Conservation (phyloP, 2,329 filamentous ascomycete species). For the Ceratocystis cubensis region DNA sequence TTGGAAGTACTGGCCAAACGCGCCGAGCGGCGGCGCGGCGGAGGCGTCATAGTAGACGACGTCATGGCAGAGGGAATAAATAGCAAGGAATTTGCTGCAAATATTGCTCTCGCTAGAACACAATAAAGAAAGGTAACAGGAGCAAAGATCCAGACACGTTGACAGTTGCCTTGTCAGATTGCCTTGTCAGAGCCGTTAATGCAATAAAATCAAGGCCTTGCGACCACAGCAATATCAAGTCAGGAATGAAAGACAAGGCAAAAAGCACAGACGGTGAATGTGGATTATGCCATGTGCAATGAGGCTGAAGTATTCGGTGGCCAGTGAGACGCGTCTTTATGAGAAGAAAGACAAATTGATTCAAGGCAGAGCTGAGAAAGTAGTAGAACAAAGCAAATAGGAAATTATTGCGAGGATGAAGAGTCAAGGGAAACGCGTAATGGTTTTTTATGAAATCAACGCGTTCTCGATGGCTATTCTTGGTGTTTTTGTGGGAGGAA, state of each 20-base stretch:
- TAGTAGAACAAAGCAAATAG: too few species aligned
- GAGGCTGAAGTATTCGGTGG: too few species aligned
- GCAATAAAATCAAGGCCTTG: neutral
- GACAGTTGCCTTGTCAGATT: too few species aligned
- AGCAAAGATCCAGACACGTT: neutral
- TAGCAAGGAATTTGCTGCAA: too few species aligned
- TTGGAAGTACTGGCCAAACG: conserved; percentile 32
- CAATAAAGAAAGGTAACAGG: neutral
- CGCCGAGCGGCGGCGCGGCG: conserved; percentile 35
- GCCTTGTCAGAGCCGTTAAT: neutral
- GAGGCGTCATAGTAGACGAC: conserved; percentile 29
- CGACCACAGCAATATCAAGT: too few species aligned
- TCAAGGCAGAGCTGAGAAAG: neutral
- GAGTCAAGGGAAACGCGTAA: neutral
- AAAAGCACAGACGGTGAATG: too few species aligned
- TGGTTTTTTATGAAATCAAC: neutral
- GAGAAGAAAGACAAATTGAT: neutral
- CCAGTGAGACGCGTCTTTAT: neutral
- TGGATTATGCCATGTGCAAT: too few species aligned
- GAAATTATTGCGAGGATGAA: too few species aligned
- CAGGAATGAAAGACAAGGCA: too few species aligned
- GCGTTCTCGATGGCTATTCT: neutral
- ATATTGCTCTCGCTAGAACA: neutral
- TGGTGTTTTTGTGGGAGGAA: neutral
- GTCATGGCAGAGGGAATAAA: neutral